Conservation (phyloP, 2,329 filamentous ascomycete species). For the Scedosporium aurantiacum region DNA sequence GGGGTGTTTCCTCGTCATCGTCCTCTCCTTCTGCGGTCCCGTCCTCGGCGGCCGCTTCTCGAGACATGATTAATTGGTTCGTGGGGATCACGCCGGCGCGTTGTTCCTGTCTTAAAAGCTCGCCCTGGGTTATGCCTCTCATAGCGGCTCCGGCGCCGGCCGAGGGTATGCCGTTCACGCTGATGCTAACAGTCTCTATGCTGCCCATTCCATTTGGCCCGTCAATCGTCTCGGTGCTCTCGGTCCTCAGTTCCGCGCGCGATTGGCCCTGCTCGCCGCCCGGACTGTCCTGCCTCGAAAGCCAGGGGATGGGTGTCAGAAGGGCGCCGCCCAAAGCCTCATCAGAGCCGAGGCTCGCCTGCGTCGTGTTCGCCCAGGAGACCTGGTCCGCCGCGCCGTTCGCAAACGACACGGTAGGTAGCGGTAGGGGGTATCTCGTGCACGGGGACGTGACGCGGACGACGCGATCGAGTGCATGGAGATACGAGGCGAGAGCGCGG, state of each 20-base stretch:
- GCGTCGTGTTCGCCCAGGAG: conserved; percentile 36
- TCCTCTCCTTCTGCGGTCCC: conserved; percentile 16
- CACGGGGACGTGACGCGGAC: conserved; percentile 78
- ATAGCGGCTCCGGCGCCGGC: conserved; percentile 24
- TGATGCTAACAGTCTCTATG: conserved; percentile 71
- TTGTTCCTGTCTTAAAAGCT: conserved; percentile 78
- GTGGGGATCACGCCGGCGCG: conserved; percentile 64
- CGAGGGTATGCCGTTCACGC: conserved; percentile 56
- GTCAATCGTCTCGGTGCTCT: conserved; percentile 70
- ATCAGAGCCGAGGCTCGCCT: conserved; percentile 59
- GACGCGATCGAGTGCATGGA: conserved; percentile 83
- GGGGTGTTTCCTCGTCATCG: conserved; percentile 54
- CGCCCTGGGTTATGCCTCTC: conserved; percentile 66
- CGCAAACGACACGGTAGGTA: conserved; percentile 44
- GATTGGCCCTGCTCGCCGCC: conserved; percentile 22
- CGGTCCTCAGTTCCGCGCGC: conserved; percentile 54
- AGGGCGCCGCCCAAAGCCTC: conserved; percentile 83
- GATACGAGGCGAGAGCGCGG: conserved; percentile 67
- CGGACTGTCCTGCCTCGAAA: conserved; percentile 34
- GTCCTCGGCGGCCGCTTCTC: conserved; percentile 14
- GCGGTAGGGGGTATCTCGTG: conserved; percentile 70
- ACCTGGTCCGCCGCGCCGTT: conserved; percentile 51
- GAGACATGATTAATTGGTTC: conserved; percentile 10
- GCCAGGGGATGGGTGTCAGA: conserved; percentile 89
- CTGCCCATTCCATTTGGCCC: conserved; percentile 69